Base-by-base conservation (phyloP, 352 stramenopile genomes). In the Phytopythium montanum region DNA sequence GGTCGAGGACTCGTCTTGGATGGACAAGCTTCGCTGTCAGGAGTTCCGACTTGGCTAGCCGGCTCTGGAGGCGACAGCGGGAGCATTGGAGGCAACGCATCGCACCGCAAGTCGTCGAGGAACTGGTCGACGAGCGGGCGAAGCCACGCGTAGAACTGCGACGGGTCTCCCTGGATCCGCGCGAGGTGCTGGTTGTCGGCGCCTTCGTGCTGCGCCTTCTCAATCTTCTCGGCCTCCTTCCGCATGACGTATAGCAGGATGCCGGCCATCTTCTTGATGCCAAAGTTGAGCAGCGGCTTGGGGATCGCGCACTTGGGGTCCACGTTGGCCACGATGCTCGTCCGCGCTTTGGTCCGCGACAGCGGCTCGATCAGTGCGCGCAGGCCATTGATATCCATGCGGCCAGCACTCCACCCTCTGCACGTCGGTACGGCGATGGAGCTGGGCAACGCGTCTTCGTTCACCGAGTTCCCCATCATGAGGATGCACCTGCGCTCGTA, bases 201-300 rank as follows among this genome's bases (percentile, higher is more conserved):
- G 19, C 66, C 69, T 16, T 79, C 76, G 13, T 76, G 78, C 34
- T 82, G 64, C 3, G 76, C 69, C 26, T 86, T 70, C 60, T 92
- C 78, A 19, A 91, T 89, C 59, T 88, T 94, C 56, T 92, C 79
- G 16, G 85, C 81, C 64, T 94, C 82, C 57, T 85, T 85, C 7
- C 80, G 73, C 21, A 94, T 73, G 23, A 94, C 62, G 51, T 87
- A 92, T 23, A 92, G 66, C 56, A 94, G 41, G 31, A 94, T 72
- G 0, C 85, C 85, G 16, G 85, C 85, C 38, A 90, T 72, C 58
- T 94, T 94, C 65, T 94, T 94, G 58, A 92, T 87, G 2, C 72
- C 74, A 70, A 90, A 92, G 59, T 94, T 94, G 31, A 94, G 59
- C 59, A 94, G 61, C 19, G 72, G 59, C 57, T 79, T 79, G 5